Conservation (phyloP, 805 yeast species). For the Candida vaughaniae region DNA sequence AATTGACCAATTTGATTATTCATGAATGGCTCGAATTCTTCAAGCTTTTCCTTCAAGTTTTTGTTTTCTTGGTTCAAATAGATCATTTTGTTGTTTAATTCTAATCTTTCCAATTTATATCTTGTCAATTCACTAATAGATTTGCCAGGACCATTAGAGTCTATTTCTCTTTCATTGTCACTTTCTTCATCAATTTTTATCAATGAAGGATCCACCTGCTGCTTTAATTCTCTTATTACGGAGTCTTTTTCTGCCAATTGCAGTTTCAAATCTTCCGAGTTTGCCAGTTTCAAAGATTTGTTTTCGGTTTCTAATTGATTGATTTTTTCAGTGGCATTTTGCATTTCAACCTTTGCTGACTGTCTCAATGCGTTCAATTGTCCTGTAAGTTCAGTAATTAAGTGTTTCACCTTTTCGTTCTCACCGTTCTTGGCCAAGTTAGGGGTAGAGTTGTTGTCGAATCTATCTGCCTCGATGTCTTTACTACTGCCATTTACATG, state of each 20-base stretch:
- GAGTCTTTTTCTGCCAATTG: conserved; percentile 30
- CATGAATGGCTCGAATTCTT: conserved; percentile 52
- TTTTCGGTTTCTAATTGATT: conserved; percentile 40
- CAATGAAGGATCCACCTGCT: conserved; percentile 22
- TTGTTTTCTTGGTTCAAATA: conserved; percentile 48
- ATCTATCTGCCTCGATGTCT: conserved; percentile 8
- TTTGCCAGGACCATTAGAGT: conserved; percentile 9
- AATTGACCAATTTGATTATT: conserved; percentile 52
- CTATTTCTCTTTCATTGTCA: conserved; percentile 15
- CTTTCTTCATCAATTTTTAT: conserved; percentile 20
- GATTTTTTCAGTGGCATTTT: conserved; percentile 56
- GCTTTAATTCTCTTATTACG: conserved; percentile 31
- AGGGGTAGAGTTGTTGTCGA: conserved; percentile 13
- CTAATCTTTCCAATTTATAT: conserved; percentile 43
- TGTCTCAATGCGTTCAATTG: conserved; percentile 32
- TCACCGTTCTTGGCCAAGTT: conserved; percentile 14
- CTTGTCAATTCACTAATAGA: conserved; percentile 33
- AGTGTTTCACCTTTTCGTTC: conserved; percentile 28
- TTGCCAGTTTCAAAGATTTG: conserved; percentile 10
- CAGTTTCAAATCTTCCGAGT: conserved; percentile 14
- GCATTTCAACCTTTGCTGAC: conserved; percentile 48
- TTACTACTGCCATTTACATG: conserved; percentile 5
- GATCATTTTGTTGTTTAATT: conserved; percentile 43
- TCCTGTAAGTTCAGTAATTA: conserved; percentile 30
- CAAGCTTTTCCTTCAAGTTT: conserved; percentile 37